Evolutionary conservation across 1,139 yeast species (phyloP).

Genomic region (Geotrichum carabidarum): DNA sequence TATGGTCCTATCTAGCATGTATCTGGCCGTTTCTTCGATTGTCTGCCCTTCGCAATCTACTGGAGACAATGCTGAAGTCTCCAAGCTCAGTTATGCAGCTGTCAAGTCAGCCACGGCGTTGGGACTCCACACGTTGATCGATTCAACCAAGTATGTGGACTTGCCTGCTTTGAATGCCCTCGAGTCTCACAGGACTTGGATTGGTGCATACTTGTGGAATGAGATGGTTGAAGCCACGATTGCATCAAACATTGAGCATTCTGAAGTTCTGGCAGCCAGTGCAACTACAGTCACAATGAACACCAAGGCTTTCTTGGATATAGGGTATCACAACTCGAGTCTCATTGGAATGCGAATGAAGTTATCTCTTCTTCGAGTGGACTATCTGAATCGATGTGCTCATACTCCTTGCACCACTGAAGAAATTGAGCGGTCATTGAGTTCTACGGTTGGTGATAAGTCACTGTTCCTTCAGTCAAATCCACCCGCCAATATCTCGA

Average conservation of each 20-base stretch:
- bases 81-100: conserved; percentile 1
- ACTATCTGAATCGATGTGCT: neutral
- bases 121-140: conserved; percentile 2
- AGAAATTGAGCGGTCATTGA: neutral
- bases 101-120: neutral
- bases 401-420: neutral
- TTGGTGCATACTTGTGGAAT: conserved; percentile 9
- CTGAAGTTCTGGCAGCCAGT: neutral
- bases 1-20: conserved; percentile 2
- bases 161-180: conserved; percentile 8
- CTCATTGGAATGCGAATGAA: conserved; percentile 5
- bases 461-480: neutral
- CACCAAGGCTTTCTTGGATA: conserved; percentile 6
- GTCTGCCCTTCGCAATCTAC: conserved; percentile 1
- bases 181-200: conserved; percentile 13
- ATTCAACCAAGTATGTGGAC: conserved; percentile 1
- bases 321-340: conserved; percentile 1
- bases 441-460: conserved; percentile 3
- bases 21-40: neutral
- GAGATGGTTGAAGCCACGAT: neutral
- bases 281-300: neutral
- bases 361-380: neutral
- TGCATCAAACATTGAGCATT: neutral
- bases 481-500: conserved; percentile 6
- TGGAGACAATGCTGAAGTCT: neutral